Conservation (phyloP, 129 eudicot species). For the Escallonia herrerae region DNA sequence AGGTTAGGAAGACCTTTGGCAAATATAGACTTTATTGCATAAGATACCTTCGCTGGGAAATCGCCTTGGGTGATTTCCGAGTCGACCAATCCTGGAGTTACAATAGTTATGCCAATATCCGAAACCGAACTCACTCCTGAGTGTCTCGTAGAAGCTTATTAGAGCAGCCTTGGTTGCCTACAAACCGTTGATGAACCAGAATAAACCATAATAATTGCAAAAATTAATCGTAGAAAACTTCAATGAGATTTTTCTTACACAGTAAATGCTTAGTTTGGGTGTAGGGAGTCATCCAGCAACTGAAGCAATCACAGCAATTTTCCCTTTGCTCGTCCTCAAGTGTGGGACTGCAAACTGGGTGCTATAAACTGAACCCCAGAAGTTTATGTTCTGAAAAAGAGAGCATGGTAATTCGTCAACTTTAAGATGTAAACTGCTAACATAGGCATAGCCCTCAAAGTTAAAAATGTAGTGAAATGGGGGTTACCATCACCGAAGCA, state of each 20-base stretch:
- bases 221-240: no score
- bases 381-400: conserved; percentile 52
- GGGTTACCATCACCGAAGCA: conserved; percentile 48
- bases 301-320: conserved; percentile 48
- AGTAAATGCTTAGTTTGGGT: conserved; percentile 48
- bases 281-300: conserved; percentile 44
- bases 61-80: conserved; percentile 46
- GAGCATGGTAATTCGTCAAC: neutral
- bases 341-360: conserved; percentile 59
- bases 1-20: conserved; percentile 3
- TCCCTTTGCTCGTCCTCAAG: conserved; percentile 49
- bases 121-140: conserved; percentile 49
- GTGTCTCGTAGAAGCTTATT: conserved; percentile 60
- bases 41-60: conserved; percentile 27
- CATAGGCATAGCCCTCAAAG: neutral
- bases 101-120: conserved; percentile 49
- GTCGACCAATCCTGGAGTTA: conserved; percentile 45
- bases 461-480: neutral
- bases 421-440: neutral
- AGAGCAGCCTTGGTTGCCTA: conserved; percentile 82
- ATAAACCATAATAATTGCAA: no score
- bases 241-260: conserved; percentile 22
- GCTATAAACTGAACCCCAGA: conserved; percentile 65
- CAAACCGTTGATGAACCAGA: no score
- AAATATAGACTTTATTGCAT: no score